Conservation (phyloP, 768 basidiomycete species). For the Mycena alexandri region DNA sequence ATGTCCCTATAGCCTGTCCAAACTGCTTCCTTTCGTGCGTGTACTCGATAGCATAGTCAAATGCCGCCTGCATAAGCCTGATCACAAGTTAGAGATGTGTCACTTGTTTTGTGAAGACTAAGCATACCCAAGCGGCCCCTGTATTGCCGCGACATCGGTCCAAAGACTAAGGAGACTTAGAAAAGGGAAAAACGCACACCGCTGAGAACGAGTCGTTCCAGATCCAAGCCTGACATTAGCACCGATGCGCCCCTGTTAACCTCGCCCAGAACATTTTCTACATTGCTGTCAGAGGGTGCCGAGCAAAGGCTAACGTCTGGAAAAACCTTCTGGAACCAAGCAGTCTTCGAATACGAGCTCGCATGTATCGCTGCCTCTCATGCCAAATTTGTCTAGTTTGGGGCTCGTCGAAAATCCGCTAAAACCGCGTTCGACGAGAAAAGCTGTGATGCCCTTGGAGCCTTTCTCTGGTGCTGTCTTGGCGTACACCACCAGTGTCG, state of each 20-base stretch:
- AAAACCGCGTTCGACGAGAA: constrained; percentile 88
- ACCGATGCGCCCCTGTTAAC: constrained; percentile 86
- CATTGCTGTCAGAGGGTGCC: constrained; percentile 18
- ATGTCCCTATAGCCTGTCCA: constrained; percentile 86
- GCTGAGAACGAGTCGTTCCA: constrained; percentile 91
- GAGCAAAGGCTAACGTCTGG: constrained; percentile 10
- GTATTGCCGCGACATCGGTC: constrained; percentile 5
- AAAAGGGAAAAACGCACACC: constrained; percentile 53
- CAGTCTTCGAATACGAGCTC: constrained; percentile 94
- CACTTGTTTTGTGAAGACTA: constrained; percentile 28
- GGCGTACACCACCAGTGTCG: constrained; percentile 93
- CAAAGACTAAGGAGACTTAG: not conserved
- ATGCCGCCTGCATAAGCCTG: constrained; percentile 94
- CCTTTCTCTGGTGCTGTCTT: constrained; percentile 84
- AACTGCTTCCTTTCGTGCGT: constrained; percentile 96
- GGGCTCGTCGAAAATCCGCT: constrained; percentile 90
- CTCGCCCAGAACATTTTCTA: constrained; percentile 88
- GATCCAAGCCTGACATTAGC: constrained; percentile 94
- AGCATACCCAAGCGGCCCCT: constrained; percentile 85
- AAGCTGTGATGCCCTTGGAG: constrained; percentile 92
- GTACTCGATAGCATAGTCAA: constrained; percentile 89
- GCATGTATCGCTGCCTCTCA: constrained; percentile 96
- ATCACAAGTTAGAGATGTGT: constrained; percentile 13
- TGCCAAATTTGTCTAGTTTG: constrained; percentile 95
- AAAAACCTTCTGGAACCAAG: constrained; percentile 85